A percentile compares a stretch with the other conserved stretches of the same genome.
Evolutionary conservation across 495 filamentous ascomycete genomes (phyloP).

Genomic region (Choiromyces venosus): DNA sequence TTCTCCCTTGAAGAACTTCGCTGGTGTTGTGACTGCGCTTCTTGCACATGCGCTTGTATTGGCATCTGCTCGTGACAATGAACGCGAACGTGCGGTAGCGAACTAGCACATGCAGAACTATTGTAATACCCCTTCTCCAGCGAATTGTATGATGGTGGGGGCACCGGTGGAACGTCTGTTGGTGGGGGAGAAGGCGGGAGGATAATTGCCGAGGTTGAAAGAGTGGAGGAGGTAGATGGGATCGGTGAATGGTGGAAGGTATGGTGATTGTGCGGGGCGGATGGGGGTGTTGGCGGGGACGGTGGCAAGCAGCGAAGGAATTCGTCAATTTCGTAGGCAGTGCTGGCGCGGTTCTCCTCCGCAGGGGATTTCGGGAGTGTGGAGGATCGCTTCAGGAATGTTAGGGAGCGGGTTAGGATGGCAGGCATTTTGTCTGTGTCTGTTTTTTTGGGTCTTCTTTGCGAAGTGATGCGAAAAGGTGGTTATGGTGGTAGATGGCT

Average conservation of each 20-base stretch:
- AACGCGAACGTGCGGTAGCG: neutral
- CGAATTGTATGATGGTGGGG: neutral
- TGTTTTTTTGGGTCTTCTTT: neutral
- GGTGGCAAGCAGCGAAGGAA: conserved; percentile 1
- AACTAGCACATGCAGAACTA: neutral
- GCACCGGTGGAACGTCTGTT: neutral
- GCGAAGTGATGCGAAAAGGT: neutral
- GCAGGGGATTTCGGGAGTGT: neutral
- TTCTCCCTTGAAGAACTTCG: neutral
- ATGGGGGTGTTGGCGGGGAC: neutral
- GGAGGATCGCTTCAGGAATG: neutral
- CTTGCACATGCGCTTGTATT: neutral
- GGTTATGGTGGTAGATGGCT: neutral
- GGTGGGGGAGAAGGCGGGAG: neutral
- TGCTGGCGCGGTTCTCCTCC: neutral
- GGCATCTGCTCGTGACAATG: neutral
- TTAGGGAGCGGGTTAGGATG: neutral
- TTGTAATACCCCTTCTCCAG: neutral
- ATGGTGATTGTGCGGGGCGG: neutral
- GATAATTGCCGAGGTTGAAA: neutral
- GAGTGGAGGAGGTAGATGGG: neutral
- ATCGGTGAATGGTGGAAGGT: neutral
- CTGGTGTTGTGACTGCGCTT: neutral
- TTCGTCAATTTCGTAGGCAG: neutral
- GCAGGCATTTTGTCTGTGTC: neutral